phyloP scores from a whole-genome alignment of 2,329 filamentous ascomycete genomes.

The Pleochaeta shiraiana region DNA sequence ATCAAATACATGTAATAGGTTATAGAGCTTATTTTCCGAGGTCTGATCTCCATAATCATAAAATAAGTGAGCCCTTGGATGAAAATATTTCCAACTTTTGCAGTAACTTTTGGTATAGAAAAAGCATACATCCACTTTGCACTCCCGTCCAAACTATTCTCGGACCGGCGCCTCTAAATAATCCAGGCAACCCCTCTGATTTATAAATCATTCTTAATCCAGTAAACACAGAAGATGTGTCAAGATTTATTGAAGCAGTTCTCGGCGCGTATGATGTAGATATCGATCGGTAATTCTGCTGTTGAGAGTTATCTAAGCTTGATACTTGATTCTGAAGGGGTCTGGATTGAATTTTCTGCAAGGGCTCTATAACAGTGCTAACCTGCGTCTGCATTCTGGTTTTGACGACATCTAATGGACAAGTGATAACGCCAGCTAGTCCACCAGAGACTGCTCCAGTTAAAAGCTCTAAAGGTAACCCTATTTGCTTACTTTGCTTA shows the following conservation, averaged over 20 bases:
- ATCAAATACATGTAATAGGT: no score
- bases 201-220: conserved; percentile 75
- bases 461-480: conserved; percentile 61
- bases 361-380: conserved; percentile 22
- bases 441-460: conserved; percentile 83
- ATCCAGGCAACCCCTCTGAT: conserved; percentile 69
- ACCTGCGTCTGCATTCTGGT: conserved; percentile 91
- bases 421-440: conserved; percentile 83
- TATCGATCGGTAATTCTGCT: conserved; percentile 49
- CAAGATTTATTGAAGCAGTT: conserved; percentile 57
- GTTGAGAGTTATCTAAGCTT: conserved; percentile 15
- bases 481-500: conserved; percentile 65
- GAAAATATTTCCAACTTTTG: conserved; percentile 42
- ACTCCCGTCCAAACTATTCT: conserved; percentile 93
- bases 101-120: conserved; percentile 77
- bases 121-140: conserved; percentile 90
- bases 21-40: no score
- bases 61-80: no score
- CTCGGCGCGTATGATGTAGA: conserved; percentile 65
- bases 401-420: conserved; percentile 92
- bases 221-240: conserved; percentile 74
- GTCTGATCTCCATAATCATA: no score
- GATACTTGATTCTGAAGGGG: conserved; percentile 8
- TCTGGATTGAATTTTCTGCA: conserved; percentile 11
- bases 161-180: conserved; percentile 88